phyloP scores from a whole-genome alignment of 805 yeast species.

The Candida verbasci region DNA sequence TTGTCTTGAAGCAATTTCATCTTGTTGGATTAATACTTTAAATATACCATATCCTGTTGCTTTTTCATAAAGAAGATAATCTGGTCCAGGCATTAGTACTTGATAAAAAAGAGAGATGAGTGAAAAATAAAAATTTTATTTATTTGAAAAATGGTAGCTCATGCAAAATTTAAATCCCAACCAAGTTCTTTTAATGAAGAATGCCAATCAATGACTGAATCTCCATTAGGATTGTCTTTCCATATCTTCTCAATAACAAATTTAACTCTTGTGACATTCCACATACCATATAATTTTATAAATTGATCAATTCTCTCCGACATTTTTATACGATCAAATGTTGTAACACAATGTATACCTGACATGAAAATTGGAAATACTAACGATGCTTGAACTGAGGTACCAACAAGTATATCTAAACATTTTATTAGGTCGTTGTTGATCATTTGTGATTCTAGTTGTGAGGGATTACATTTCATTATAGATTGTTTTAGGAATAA shows the following conservation, averaged over 20 bases:
- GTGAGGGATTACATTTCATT: conserved; percentile 53
- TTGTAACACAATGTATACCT: conserved; percentile 60
- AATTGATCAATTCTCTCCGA: conserved; percentile 48
- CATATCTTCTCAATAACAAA: conserved; percentile 45
- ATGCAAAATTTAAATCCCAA: conserved; percentile 80
- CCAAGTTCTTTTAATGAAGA: conserved; percentile 59
- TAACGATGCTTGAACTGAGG: conserved; percentile 65
- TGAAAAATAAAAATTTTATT: neutral
- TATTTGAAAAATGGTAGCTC: conserved; percentile 4
- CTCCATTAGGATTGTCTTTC: conserved; percentile 48
- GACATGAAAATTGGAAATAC: conserved; percentile 78
- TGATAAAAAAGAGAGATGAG: conserved; percentile 4
- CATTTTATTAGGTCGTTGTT: conserved; percentile 50
- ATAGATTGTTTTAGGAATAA: conserved; percentile 67
- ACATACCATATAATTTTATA: conserved; percentile 61
- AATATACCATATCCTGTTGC: conserved; percentile 97
- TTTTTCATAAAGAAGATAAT: conserved; percentile 93
- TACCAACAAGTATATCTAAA: conserved; percentile 57
- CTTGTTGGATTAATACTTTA: conserved; percentile 91
- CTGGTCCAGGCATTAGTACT: conserved; percentile 62
- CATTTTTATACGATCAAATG: conserved; percentile 51
- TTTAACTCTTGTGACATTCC: conserved; percentile 50
- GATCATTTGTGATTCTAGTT: conserved; percentile 59
- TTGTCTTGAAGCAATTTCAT: conserved; percentile 85
- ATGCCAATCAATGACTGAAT: conserved; percentile 68